Base-by-base conservation (phyloP, 805 yeast species). In the Saturnispora serradocipensis region DNA sequence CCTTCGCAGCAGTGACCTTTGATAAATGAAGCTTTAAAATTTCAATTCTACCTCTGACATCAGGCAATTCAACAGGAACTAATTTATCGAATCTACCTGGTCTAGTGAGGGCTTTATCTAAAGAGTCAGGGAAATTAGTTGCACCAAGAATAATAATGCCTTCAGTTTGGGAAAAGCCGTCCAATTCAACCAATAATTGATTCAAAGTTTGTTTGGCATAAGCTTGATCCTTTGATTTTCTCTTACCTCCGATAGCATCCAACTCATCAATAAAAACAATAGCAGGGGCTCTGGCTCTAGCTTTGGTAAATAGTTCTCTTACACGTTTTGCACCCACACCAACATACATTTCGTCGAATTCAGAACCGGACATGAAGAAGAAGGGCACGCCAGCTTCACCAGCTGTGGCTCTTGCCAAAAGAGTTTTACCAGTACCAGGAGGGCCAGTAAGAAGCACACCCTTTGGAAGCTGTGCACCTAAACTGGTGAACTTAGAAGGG, bases 371-470 rank as follows among this genome's bases (percentile, higher is more conserved):
- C 97, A 93, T 91, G 69, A 91, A 91, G 70, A 90, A 91, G 65
- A 93, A 93, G 43, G 98, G 99, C 24, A 93, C 98, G 51, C 96
- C 98, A 6, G 99, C 98, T 70, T 91, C 98, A 57, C 98, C 98
- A 7, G 99, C 99, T 30, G 97, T 95, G 28, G 99, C 98, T 61
- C 98, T 81, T 0, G 98, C 98, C 57, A 93, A 77, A 58, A 91
- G 74, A 1, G 99, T 93, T 67, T 93, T 91, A 79, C 99, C 99
- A 5, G 99, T 91, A 70, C 99, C 99, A 42, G 99, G 99, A 38
- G 99, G 99, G 45, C 99, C 99, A 11, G 98, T 93, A 57, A 91
- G 74, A 53, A 93, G 72, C 6, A 93, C 96, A 74, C 99, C 99
- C 67, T 91, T 93, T 53, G 99, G 98, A 61, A 93, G 75, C 68